Base-by-base conservation (phyloP, 1,284 basidiomycete species). In the Sanguinoderma infundibulare region DNA sequence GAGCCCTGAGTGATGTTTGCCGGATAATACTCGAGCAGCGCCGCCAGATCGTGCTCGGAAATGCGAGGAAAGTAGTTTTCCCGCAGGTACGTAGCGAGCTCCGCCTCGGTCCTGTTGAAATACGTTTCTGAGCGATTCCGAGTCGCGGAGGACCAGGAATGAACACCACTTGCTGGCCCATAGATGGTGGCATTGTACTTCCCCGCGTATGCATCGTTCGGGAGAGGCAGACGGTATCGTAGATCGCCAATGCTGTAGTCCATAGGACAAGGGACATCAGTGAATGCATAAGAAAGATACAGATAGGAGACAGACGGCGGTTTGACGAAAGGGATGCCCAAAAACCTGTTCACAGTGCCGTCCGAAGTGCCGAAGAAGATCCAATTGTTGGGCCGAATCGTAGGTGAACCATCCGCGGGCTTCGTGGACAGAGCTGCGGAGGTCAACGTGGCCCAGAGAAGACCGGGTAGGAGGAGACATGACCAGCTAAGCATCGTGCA, bases 301-400 rank as follows among this genome's bases (percentile, higher is more conserved):
- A 4, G 22, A 24, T 5, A 20, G 35, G 40, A 44, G 40, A 66
- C 76, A 55, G 59, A 78, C 75, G 79, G 79, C 6, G 79, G 77
- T 50, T 75, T 61, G 0, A 84, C 83, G 61, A 80, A 87, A 0
- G 84, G 84, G 40, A 87, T 83, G 0, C 84, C 83, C 5, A 85
- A 69, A 62, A 81, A 85, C 53, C 78, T 75, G 22, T 73, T 67
- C 0, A 79, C 69, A 6, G 56, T 40, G 7, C 62, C 65, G 30
- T 53, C 59, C 5, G 59, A 53, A 8, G 58, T 55, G 3, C 53
- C 53, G 22, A 34, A 12, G 5, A 55, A 40, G 3, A 39, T 32
- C 8, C n/a, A 39, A 59, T 69, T 32, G 40, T 44, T 39, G 30
- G 44, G 39, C 30, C 44, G 22, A 1, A 55, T 39, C 9, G 40